These are phyloP conservation scores for Stylosanthes scabra DNA, from an alignment of 331 rosid species.

Conservation along the genomic window DNA sequence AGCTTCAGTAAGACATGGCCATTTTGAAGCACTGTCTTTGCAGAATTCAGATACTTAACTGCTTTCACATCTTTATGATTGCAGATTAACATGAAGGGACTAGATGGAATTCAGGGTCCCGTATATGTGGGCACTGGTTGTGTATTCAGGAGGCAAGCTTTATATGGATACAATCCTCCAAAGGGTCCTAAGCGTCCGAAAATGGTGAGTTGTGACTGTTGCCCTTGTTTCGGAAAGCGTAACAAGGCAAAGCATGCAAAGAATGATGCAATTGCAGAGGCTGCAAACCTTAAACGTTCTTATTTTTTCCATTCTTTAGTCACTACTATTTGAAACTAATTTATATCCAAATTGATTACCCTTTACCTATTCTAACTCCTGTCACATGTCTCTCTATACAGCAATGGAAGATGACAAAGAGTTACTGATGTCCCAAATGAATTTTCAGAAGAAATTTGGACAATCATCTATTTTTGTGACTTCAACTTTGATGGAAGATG, in stretches of 20 bases:
- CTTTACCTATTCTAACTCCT: slow-evolving; percentile 25
- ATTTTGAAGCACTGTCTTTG: not conserved
- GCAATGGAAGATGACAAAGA: slow-evolving; percentile 62
- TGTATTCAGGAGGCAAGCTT: slow-evolving; percentile 85
- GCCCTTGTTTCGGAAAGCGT: slow-evolving; percentile 98
- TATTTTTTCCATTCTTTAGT: slow-evolving; percentile 6
- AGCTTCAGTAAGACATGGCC: slow-evolving; percentile 16
- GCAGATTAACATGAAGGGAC: slow-evolving; percentile 92
- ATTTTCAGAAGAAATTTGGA: slow-evolving; percentile 84
- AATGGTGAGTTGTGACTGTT: slow-evolving; percentile 92
- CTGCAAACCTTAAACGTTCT: slow-evolving; percentile 59
- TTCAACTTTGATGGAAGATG: slow-evolving; percentile 89
- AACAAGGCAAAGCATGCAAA: slow-evolving; percentile 79
- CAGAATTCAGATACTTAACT: slow-evolving; percentile 2
- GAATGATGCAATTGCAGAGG: slow-evolving; percentile 71
- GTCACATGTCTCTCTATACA: slow-evolving; percentile 20
- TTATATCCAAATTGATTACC: slow-evolving; percentile 25
- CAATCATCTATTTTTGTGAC: slow-evolving; percentile 87
- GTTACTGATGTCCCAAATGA: slow-evolving; percentile 86
- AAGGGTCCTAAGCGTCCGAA: slow-evolving; percentile 89
- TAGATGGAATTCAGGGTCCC: slow-evolving; percentile 95
- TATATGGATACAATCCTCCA: slow-evolving; percentile 86
- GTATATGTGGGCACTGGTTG: slow-evolving; percentile 94
- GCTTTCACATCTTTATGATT: slow-evolving; percentile 25
- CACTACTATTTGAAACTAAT: slow-evolving; percentile 15